Percentiles rank a stretch among this genome's conserved stretches.
phyloP scores from a whole-genome alignment of 2,329 filamentous ascomycete species.

The Paecilomyces sp. region DNA sequence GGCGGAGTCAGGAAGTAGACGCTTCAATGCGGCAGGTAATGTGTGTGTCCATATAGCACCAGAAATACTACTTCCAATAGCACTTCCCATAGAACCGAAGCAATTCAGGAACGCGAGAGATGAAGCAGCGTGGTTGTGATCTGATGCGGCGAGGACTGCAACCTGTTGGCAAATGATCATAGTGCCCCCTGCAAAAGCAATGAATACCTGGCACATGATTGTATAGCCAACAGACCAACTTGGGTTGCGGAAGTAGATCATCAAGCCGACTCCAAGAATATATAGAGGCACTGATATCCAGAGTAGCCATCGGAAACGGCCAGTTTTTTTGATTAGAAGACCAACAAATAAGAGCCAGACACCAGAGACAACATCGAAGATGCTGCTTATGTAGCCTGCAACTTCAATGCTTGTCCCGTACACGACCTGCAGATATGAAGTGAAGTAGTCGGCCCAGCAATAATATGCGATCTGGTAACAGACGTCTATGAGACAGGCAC shows the following conservation, averaged over 20 bases:
- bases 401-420: slow-evolving; percentile 21
- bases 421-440: slow-evolving; percentile 20
- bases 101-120: slow-evolving; percentile 48
- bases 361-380: slow-evolving; percentile 48
- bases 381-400: slow-evolving; percentile 39
- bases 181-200: slow-evolving; percentile 45
- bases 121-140: slow-evolving; percentile 46
- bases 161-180: slow-evolving; percentile 47
- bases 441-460: slow-evolving; percentile 26
- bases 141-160: slow-evolving; percentile 43
- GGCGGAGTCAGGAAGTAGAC: slow-evolving; percentile 31
- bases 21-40: slow-evolving; percentile 39
- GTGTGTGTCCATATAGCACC: slow-evolving; percentile 52
- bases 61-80: slow-evolving; percentile 46
- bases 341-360: slow-evolving; percentile 46
- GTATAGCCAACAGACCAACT: slow-evolving; percentile 41
- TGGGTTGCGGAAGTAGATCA: slow-evolving; percentile 47
- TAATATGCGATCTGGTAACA: slow-evolving; percentile 25
- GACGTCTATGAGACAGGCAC: slow-evolving; percentile 21
- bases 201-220: slow-evolving; percentile 48
- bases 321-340: slow-evolving; percentile 12
- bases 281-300: neutral
- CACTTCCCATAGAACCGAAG: slow-evolving; percentile 36
- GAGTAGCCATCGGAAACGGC: neutral
- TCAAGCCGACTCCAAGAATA: slow-evolving; percentile 9